Base-by-base conservation (phyloP, 257 asterid species). In the Salvia splendens region DNA sequence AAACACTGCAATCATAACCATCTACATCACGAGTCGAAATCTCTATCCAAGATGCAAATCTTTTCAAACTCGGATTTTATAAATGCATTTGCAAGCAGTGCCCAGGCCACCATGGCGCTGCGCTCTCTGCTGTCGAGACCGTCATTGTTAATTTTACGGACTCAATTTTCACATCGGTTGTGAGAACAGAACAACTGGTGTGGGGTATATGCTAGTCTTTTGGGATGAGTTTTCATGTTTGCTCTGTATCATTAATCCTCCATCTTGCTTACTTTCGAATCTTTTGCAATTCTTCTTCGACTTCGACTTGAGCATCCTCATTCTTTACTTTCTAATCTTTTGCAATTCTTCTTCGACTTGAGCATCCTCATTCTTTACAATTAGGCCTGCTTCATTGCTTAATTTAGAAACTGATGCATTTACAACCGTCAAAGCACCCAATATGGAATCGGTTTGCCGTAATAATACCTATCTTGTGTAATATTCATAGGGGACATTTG, bases 91-190 rank as follows among this genome's bases (percentile, higher is more conserved):
- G 96, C 99, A 42, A 94, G 81, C 96, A 94, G 78, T 42, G 99
- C 97, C 99, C 99, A 91, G 60, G 99, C 99, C 78, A 91, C 99
- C 97, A 91, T 91, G 68, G n/a, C n/a, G n/a, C n/a, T n/a, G 99
- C 99, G 84, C 95, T 94, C 84, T 94, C 99, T 51, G 97, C 99
- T 11, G 89, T 91, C 41, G 91, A 86, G 80, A 94, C 97, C 69
- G 75, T 87, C 83, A 93, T 73, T 49, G 72, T 65, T 48, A 84
- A n/a, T n/a, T n/a, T n/a, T n/a, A n/a, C n/a, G n/a, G n/a, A n/a
- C n/a, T n/a, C n/a, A n/a, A n/a, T n/a, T n/a, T n/a, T n/a, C n/a
- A n/a, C n/a, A n/a, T n/a, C n/a, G n/a, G n/a, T n/a, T n/a, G n/a
- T n/a, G n/a, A n/a, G n/a, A n/a, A n/a, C n/a, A n/a, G n/a, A n/a